Conservation (phyloP, 805 yeast genomes). For the Komagataella mondaviorum region DNA sequence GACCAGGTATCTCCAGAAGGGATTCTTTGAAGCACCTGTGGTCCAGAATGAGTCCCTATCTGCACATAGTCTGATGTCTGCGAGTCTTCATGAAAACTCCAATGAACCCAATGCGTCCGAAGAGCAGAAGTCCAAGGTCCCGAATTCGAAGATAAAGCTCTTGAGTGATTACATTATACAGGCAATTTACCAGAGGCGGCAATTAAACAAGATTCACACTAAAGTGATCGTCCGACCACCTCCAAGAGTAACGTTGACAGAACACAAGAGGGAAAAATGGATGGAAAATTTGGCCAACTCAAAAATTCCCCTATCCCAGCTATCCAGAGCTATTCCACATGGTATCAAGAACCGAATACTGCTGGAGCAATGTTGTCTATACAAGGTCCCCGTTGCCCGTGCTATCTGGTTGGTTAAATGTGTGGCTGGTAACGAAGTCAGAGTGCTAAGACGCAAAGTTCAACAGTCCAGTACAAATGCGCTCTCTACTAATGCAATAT, state of each 20-base stretch:
- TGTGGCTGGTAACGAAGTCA: constrained; percentile 66
- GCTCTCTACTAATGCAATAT: constrained; percentile 19
- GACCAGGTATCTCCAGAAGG: constrained; percentile 49
- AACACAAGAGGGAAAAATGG: constrained; percentile 79
- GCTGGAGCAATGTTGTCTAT: constrained; percentile 57
- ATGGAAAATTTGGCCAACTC: constrained; percentile 64
- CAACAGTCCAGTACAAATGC: constrained; percentile 6
- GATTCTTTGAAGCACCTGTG: constrained; percentile 49
- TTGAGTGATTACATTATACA: constrained; percentile 35
- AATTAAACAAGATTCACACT: constrained; percentile 28
- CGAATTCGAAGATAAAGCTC: constrained; percentile 17
- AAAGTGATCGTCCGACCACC: constrained; percentile 63
- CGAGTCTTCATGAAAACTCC: constrained; percentile 10
- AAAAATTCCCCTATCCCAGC: constrained; percentile 45
- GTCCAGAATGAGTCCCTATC: constrained; percentile 59
- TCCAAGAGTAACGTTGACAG: constrained; percentile 83
- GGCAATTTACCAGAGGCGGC: constrained; percentile 32
- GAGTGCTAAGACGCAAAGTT: constrained; percentile 39
- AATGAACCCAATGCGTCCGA: constrained; percentile 3
- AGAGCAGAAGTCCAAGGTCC: neutral
- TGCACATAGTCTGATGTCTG: constrained; percentile 43
- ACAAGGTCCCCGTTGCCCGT: constrained; percentile 60
- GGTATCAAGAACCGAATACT: constrained; percentile 67
- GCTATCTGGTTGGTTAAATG: constrained; percentile 90
- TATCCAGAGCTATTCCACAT: constrained; percentile 78